A percentile compares a stretch with the other conserved stretches of the same genome.
phyloP scores from a whole-genome alignment of 768 basidiomycete genomes.

The Boletus sensibilis region DNA sequence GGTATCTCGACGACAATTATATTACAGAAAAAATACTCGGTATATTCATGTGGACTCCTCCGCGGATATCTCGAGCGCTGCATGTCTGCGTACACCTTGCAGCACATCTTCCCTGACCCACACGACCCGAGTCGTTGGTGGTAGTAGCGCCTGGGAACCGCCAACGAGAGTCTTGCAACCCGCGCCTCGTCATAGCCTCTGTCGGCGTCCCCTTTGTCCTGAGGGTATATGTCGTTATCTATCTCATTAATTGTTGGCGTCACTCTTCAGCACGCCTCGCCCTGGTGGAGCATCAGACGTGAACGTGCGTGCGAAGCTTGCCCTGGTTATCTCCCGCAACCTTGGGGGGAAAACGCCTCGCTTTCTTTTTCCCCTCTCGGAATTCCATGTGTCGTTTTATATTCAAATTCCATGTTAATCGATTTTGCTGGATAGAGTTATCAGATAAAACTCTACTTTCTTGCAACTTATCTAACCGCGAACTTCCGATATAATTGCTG shows the following conservation, averaged over 20 bases:
- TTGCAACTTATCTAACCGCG: background rate
- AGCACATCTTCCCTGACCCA: background rate
- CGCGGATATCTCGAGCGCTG: constrained; percentile 6
- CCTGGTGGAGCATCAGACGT: constrained; percentile 20
- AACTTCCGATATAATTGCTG: background rate
- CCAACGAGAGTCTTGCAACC: background rate
- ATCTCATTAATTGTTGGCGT: background rate
- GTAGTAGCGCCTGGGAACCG: background rate
- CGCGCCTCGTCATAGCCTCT: background rate
- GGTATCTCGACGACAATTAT: constrained; percentile 14
- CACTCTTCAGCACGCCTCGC: constrained; percentile 15
- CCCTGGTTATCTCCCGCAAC: constrained; percentile 14
- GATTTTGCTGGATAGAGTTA: background rate
- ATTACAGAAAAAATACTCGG: constrained; percentile 21
- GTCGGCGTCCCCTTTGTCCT: background rate
- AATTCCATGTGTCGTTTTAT: constrained; percentile 9
- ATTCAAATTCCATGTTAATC: background rate
- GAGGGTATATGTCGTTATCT: background rate
- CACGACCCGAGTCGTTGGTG: background rate
- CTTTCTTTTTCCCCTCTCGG: constrained; percentile 10
- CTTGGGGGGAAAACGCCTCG: constrained; percentile 10
- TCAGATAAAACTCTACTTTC: constrained; percentile 9
- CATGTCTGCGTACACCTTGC: background rate
- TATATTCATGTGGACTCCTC: constrained; percentile 4
- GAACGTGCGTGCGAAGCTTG: constrained; percentile 30